Conservation (phyloP, 2,329 filamentous ascomycete species). For the Neonectria coccinea region DNA sequence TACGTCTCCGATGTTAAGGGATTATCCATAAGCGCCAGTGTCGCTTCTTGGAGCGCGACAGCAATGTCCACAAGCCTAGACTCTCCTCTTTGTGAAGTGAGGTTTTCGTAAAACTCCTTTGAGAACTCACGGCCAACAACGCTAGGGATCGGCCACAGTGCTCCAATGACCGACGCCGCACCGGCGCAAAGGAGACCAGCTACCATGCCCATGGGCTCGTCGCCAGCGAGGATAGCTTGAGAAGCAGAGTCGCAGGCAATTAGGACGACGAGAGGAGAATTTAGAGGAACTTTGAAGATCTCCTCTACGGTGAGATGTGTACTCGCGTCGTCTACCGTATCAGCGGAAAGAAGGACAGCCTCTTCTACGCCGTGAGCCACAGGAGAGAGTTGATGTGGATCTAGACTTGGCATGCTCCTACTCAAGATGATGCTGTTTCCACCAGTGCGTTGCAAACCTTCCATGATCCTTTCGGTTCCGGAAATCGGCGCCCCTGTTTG, state of each 20-base stretch:
- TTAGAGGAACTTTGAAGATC: not conserved
- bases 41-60: not conserved
- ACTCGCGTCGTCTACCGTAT: not conserved
- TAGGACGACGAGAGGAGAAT: not conserved
- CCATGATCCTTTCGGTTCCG: not conserved
- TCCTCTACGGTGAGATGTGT: not conserved
- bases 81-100: not conserved
- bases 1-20: not conserved
- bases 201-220: not conserved
- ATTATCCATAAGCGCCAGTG: not conserved
- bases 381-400: not conserved
- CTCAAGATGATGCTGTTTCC: not conserved
- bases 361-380: not conserved
- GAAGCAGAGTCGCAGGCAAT: not conserved
- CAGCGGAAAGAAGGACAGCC: not conserved
- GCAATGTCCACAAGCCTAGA: not conserved
- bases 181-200: not conserved
- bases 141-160: not conserved
- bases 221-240: not conserved
- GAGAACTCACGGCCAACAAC: not conserved
- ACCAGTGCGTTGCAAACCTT: not conserved
- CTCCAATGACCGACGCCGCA: not conserved
- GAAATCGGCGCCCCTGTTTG: not conserved
- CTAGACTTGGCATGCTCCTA: not conserved
- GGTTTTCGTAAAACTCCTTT: not conserved